A percentile compares a stretch with the other conserved stretches of the same genome.
Conservation (phyloP, 2,329 filamentous ascomycete genomes). For the Coniochaeta hoffmannii region DNA sequence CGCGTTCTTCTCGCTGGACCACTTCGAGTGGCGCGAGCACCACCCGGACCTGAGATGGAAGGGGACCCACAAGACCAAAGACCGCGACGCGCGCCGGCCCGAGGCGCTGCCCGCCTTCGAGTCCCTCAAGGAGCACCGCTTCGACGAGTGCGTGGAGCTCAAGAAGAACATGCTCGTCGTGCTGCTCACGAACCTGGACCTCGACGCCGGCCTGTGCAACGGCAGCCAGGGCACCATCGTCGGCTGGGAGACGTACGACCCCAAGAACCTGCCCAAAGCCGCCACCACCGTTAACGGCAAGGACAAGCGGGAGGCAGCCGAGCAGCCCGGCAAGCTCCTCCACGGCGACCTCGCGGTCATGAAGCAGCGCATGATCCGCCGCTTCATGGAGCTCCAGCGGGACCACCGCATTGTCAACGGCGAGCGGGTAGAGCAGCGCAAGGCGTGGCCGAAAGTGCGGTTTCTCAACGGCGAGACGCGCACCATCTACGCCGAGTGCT, state of each 20-base stretch:
- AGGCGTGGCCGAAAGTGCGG: conserved; percentile 41
- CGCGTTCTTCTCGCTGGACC: conserved; percentile 28
- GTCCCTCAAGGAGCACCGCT: conserved; percentile 36
- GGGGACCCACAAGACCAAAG: neutral
- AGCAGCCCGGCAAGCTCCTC: conserved; percentile 14
- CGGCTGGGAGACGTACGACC: conserved; percentile 30
- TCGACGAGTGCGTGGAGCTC: conserved; percentile 32
- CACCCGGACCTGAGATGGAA: neutral
- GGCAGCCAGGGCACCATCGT: conserved; percentile 38
- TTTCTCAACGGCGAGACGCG: conserved; percentile 39
- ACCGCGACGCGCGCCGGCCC: conserved; percentile 11
- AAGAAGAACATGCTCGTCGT: conserved; percentile 46
- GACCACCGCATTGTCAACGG: neutral
- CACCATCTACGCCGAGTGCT: conserved; percentile 44
- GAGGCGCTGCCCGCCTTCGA: conserved; percentile 13
- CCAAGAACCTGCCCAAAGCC: conserved; percentile 16
- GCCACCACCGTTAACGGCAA: neutral
- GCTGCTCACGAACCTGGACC: conserved; percentile 41
- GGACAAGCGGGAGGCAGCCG: conserved; percentile 4
- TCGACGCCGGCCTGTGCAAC: conserved; percentile 33
- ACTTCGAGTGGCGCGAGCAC: conserved; percentile 26
- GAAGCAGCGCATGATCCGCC: conserved; percentile 26
- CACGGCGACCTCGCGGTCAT: conserved; percentile 28
- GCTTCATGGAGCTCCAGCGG: conserved; percentile 23
- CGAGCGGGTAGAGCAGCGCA: conserved; percentile 11